These are phyloP conservation scores for Triangularia verruculosa DNA, from an alignment of 2,329 filamentous ascomycete genomes.

Conservation along the genomic window DNA sequence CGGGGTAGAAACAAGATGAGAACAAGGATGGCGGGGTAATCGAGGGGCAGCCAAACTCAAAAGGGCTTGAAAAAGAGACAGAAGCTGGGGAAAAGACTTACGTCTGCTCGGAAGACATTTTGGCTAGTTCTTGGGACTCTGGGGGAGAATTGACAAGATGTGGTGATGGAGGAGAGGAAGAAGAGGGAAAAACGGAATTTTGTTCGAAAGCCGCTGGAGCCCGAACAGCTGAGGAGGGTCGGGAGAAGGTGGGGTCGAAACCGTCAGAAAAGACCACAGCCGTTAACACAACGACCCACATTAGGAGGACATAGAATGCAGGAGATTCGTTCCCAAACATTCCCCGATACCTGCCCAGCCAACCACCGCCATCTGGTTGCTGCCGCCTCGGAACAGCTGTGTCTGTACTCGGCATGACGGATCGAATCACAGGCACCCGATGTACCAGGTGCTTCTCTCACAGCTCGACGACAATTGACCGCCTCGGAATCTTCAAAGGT, in stretches of 20 bases:
- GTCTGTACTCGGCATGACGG: neutral
- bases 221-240: neutral
- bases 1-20: slow-evolving; percentile 17
- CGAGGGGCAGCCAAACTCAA: slow-evolving; percentile 20
- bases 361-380: neutral
- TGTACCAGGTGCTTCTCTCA: neutral
- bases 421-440: neutral
- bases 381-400: neutral
- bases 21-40: slow-evolving; percentile 25
- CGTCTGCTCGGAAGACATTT: slow-evolving; percentile 83
- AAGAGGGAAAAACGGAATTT: slow-evolving; percentile 21
- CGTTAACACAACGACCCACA: slow-evolving; percentile 9
- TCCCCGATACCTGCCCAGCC: neutral
- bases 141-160: slow-evolving; percentile 45
- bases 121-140: slow-evolving; percentile 41
- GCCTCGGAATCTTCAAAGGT: neutral
- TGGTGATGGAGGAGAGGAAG: slow-evolving; percentile 38
- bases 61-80: neutral
- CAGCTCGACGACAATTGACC: neutral
- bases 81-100: slow-evolving; percentile 46
- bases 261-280: slow-evolving; percentile 7
- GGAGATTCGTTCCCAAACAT: slow-evolving; percentile 3
- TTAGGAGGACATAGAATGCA: slow-evolving; percentile 1
- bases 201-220: slow-evolving; percentile 14
- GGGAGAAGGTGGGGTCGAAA: slow-evolving; percentile 8